Evolutionary conservation across 2,329 filamentous ascomycete genomes (phyloP).

Genomic region (Amauroascus niger): DNA sequence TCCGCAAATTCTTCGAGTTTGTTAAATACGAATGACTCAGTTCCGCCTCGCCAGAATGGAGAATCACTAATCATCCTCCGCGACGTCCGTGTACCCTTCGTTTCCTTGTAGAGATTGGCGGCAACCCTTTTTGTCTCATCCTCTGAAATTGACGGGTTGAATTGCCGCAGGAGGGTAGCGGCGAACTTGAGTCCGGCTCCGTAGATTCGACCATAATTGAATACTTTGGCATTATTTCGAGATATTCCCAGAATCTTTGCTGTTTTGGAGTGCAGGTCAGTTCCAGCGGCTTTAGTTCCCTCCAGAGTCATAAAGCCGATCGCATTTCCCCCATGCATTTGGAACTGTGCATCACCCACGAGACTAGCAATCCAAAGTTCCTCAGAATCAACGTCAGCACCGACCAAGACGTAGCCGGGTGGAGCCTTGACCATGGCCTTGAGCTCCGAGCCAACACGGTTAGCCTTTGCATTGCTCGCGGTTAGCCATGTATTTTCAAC

Average conservation of each 20-base stretch:
- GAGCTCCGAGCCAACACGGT: slow-evolving; percentile 89
- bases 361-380: slow-evolving; percentile 97
- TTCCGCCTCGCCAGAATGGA: slow-evolving; percentile 89
- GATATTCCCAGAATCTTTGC: slow-evolving; percentile 88
- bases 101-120: slow-evolving; percentile 70
- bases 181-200: slow-evolving; percentile 95
- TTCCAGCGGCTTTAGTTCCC: slow-evolving; percentile 86
- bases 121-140: slow-evolving; percentile 66
- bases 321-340: slow-evolving; percentile 89
- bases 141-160: slow-evolving; percentile 78
- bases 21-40: slow-evolving; percentile 97
- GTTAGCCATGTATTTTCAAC: slow-evolving; percentile 99
- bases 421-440: slow-evolving; percentile 96
- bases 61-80: slow-evolving; percentile 61
- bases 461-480: slow-evolving; percentile 91
- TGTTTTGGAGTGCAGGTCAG: slow-evolving; percentile 88
- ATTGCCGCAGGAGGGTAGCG: slow-evolving; percentile 77
- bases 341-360: slow-evolving; percentile 88
- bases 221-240: slow-evolving; percentile 89
- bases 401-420: slow-evolving; percentile 83
- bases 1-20: slow-evolving; percentile 96
- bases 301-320: slow-evolving; percentile 99
- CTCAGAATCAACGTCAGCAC: slow-evolving; percentile 93
- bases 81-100: slow-evolving; percentile 79
- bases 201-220: slow-evolving; percentile 98